A percentile compares a stretch with the other conserved stretches of the same genome.
Evolutionary conservation across 2,329 filamentous ascomycete species (phyloP).

Genomic region (Calonectria honghensis): DNA sequence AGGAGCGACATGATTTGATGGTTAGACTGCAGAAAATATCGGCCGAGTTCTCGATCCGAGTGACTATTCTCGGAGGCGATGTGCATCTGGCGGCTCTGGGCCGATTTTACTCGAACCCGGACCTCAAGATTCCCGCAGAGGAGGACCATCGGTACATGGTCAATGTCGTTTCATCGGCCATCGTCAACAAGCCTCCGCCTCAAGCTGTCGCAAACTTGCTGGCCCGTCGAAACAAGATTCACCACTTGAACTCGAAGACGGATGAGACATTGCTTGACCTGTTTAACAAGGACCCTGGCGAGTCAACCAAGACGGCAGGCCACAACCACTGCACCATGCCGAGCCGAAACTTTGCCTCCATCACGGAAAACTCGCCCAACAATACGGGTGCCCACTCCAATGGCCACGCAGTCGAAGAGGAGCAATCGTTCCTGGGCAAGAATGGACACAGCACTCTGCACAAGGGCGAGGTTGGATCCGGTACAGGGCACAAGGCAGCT

Average conservation of each 20-base stretch:
- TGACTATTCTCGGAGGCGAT: slow-evolving; percentile 95
- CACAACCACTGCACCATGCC: slow-evolving; percentile 93
- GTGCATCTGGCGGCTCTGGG: slow-evolving; percentile 95
- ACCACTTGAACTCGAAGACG: slow-evolving; percentile 81
- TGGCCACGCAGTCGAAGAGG: slow-evolving; percentile 49
- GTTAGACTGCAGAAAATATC: slow-evolving; percentile 89
- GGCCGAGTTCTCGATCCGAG: slow-evolving; percentile 88
- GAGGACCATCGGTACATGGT: slow-evolving; percentile 95
- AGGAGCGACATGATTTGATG: slow-evolving; percentile 86
- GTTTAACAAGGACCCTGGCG: slow-evolving; percentile 92
- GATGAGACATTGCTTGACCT: slow-evolving; percentile 96
- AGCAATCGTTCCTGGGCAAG: slow-evolving; percentile 65
- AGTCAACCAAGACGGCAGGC: slow-evolving; percentile 80
- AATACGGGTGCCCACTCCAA: slow-evolving; percentile 57
- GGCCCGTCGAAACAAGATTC: slow-evolving; percentile 90
- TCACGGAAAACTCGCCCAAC: slow-evolving; percentile 88
- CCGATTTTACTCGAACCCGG: slow-evolving; percentile 94
- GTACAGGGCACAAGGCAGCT: slow-evolving; percentile 85
- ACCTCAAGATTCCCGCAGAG: slow-evolving; percentile 84
- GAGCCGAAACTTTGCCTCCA: slow-evolving; percentile 93
- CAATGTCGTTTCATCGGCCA: slow-evolving; percentile 94
- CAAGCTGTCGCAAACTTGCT: slow-evolving; percentile 92
- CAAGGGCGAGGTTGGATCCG: slow-evolving; percentile 84
- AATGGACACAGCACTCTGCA: slow-evolving; percentile 84
- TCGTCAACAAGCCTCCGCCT: slow-evolving; percentile 95